phyloP scores from a whole-genome alignment of 768 basidiomycete genomes.

The Rhizopogon rudus region DNA sequence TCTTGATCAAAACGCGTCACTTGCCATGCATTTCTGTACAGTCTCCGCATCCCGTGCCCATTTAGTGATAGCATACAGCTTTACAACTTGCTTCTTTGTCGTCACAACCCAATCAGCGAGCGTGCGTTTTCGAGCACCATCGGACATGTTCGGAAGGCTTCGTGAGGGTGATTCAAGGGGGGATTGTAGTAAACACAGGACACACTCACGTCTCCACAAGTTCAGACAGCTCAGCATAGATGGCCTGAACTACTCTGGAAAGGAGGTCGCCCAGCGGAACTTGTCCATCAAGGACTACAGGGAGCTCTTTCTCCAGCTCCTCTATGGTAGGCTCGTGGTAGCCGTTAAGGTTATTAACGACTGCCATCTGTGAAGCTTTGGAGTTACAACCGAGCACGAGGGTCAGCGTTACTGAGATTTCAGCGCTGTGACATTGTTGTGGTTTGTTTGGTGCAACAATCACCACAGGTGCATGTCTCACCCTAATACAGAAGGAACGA shows the following conservation, averaged over 20 bases:
- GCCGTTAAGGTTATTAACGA: constrained; percentile 22
- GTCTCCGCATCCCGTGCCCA: constrained; percentile 84
- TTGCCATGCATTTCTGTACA: constrained; percentile 84
- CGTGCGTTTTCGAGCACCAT: constrained; percentile 70
- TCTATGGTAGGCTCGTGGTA: constrained; percentile 40
- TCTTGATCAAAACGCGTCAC: background rate
- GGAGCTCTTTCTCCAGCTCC: constrained; percentile 69
- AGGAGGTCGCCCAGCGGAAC: constrained; percentile 68
- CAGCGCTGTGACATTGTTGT: too few species aligned
- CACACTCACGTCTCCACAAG: constrained; percentile 76
- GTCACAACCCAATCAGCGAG: constrained; percentile 89
- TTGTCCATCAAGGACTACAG: constrained; percentile 68
- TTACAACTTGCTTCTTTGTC: constrained; percentile 85
- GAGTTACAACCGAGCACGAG: too few species aligned
- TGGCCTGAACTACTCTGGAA: constrained; percentile 70
- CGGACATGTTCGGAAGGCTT: constrained; percentile 80
- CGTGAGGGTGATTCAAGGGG: background rate
- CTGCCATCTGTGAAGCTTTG: constrained; percentile 3
- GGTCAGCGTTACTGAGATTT: too few species aligned
- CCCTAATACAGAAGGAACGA: too few species aligned
- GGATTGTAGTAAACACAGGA: constrained; percentile 1
- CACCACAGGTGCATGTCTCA: too few species aligned
- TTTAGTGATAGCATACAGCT: constrained; percentile 80
- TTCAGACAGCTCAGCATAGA: constrained; percentile 80
- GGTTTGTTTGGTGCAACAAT: too few species aligned